Evolutionary conservation across 805 yeast genomes (phyloP).

Genomic region (Candida ipomoeae): DNA sequence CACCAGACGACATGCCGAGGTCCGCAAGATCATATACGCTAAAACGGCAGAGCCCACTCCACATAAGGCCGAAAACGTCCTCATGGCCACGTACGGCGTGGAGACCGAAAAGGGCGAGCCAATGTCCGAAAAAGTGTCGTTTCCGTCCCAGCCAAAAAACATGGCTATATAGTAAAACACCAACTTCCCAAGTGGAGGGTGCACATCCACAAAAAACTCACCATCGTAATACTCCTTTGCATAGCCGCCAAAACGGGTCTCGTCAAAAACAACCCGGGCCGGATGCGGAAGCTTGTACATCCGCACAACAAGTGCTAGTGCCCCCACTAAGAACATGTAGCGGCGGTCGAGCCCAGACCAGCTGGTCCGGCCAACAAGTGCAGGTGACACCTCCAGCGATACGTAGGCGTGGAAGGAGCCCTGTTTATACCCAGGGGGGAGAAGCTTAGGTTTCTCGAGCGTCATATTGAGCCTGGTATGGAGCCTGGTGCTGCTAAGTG

Average conservation of each 20-base stretch:
- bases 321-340: slow-evolving; percentile 5
- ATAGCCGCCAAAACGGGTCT: slow-evolving; percentile 39
- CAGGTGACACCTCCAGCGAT: slow-evolving; percentile 22
- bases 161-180: slow-evolving; percentile 52
- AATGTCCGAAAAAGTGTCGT: slow-evolving; percentile 34
- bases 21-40: slow-evolving; percentile 52
- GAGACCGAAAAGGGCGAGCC: slow-evolving; percentile 32
- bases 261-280: slow-evolving; percentile 45
- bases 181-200: slow-evolving; percentile 68
- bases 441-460: slow-evolving; percentile 5
- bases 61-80: slow-evolving; percentile 52
- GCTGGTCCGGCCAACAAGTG: slow-evolving; percentile 10
- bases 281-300: slow-evolving; percentile 34
- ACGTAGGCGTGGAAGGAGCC: slow-evolving; percentile 30
- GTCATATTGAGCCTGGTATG: not conserved
- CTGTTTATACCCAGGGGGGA: slow-evolving; percentile 25
- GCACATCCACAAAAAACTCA: slow-evolving; percentile 63
- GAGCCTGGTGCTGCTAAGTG: no score
- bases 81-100: slow-evolving; percentile 50
- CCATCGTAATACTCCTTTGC: slow-evolving; percentile 49
- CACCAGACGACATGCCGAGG: slow-evolving; percentile 48
- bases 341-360: slow-evolving; percentile 16
- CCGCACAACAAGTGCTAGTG: slow-evolving; percentile 26
- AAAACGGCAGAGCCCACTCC: slow-evolving; percentile 53
- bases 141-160: slow-evolving; percentile 50